Conservation (phyloP, 129 eudicot genomes). For the Chrysanthemum seticuspe region DNA sequence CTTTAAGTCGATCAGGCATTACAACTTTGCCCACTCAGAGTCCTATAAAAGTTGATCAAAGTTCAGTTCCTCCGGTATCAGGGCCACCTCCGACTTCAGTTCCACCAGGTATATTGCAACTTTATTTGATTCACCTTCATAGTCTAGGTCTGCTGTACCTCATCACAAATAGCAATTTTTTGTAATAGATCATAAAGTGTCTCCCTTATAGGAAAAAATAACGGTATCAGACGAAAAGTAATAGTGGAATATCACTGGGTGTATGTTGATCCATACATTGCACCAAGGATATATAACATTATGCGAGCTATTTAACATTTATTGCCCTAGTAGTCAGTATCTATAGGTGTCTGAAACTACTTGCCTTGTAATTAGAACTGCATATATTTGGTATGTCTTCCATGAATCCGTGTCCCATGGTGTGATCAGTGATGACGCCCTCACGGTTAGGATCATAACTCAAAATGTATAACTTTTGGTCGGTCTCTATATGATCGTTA, state of each 20-base stretch:
- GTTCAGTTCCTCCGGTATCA: slow-evolving; percentile 65
- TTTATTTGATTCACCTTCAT: slow-evolving; percentile 19
- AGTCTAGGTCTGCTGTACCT: not conserved
- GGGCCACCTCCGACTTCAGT: slow-evolving; percentile 57
- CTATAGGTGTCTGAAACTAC: slow-evolving; percentile 3
- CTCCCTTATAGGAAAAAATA: too few species aligned
- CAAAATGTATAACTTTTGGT: too few species aligned
- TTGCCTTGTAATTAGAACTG: not conserved
- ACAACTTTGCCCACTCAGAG: slow-evolving; percentile 56
- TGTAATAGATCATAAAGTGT: too few species aligned
- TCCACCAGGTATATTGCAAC: slow-evolving; percentile 52
- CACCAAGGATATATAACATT: too few species aligned
- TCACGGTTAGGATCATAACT: too few species aligned
- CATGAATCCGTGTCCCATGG: too few species aligned
- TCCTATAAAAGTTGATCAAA: slow-evolving; percentile 64
- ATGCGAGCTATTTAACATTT: not conserved
- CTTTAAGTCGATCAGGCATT: slow-evolving; percentile 74
- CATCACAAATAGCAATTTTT: not conserved
- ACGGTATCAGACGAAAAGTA: too few species aligned
- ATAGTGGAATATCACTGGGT: too few species aligned
- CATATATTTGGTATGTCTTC: too few species aligned
- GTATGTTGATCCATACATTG: too few species aligned
- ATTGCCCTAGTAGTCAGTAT: not conserved
- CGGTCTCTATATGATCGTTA: not conserved
- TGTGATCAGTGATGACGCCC: too few species aligned